Evolutionary conservation across 2,329 filamentous ascomycete genomes (phyloP), one percentile per base, ranked within the genome.

Genomic region (Ophiocordyceps camponoti-floridani): DNA sequence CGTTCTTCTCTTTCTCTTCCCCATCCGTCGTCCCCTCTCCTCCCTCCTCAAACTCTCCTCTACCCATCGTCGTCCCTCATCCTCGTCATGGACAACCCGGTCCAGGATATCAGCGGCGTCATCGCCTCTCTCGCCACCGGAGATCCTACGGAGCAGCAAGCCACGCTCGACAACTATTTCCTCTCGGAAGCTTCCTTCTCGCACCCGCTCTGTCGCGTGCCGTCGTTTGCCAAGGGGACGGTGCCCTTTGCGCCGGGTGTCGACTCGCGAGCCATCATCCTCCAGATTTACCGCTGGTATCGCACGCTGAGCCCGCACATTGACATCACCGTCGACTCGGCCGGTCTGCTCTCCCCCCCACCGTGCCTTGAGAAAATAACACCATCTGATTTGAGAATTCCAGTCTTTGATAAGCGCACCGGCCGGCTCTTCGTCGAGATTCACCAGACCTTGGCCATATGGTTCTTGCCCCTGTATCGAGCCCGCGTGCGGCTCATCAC

Each of bases 291-390:
- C 56, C 75, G 77, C 38, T 88, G 82, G 83, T 89, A 93, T 62
- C 84, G 86, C 55, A 82, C 89, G 50, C 67, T 94, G 56, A 85
- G 79, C 48, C 87, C 87, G 0, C 65, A 68, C 16, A 83, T 91
- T 50, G 69, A 79, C 40, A 62, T 89, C 12, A 63, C 71, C 1
- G 67, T 94, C 16, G 73, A 85, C 49, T 73, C 70, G 4, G 60
- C 62, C 40, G 66, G 72, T 45, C 11, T 42, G 28, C 19, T 26
- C 31, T 30, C 18, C 31, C 19, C 14, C 4, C 27, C 27, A 30
- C 27, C 28, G 28, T 1, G 10, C 23, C 8, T 30, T 27, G 16
- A 38, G 6, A 10, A 14, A 27, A 19, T 28, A n/a, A 18, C 27
- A 18, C 13, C 3, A 9, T 2, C 9, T 14, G 40, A 61, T 55